These are phyloP conservation scores for Sclerotinia trifoliorum DNA, from an alignment of 2,329 filamentous ascomycete species.

Conservation along the genomic window DNA sequence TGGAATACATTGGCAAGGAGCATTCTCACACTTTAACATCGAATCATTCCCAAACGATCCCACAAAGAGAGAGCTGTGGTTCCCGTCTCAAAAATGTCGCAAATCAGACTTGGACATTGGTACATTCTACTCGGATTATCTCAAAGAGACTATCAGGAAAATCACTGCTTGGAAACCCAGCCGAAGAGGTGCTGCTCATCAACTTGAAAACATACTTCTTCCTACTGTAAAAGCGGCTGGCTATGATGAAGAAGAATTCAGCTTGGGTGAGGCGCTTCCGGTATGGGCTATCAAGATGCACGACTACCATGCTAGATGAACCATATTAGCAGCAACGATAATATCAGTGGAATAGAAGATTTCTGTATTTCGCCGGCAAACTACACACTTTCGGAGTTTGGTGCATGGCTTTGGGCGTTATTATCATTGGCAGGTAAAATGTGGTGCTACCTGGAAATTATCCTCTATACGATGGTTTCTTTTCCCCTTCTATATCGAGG, in stretches of 20 bases:
- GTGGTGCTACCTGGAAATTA: not conserved
- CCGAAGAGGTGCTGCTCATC: constrained; percentile 12
- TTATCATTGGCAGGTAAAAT: not conserved
- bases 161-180: not conserved
- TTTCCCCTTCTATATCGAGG: not conserved
- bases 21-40: constrained; percentile 13
- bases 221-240: not conserved
- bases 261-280: constrained; percentile 25
- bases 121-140: not conserved
- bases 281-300: constrained; percentile 31
- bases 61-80: not conserved
- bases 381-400: not conserved
- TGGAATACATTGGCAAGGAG: not conserved
- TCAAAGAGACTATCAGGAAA: not conserved
- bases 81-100: not conserved
- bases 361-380: not conserved
- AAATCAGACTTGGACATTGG: not conserved
- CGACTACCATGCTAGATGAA: constrained; percentile 28
- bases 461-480: not conserved
- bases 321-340: not conserved
- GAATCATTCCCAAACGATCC: not conserved
- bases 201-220: not conserved
- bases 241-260: not conserved
- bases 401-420: not conserved
- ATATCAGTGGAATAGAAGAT: not conserved